Evolutionary conservation across 1,284 basidiomycete species (phyloP), one percentile per base, ranked within the genome.

Genomic region (Dichomitus squalens): DNA sequence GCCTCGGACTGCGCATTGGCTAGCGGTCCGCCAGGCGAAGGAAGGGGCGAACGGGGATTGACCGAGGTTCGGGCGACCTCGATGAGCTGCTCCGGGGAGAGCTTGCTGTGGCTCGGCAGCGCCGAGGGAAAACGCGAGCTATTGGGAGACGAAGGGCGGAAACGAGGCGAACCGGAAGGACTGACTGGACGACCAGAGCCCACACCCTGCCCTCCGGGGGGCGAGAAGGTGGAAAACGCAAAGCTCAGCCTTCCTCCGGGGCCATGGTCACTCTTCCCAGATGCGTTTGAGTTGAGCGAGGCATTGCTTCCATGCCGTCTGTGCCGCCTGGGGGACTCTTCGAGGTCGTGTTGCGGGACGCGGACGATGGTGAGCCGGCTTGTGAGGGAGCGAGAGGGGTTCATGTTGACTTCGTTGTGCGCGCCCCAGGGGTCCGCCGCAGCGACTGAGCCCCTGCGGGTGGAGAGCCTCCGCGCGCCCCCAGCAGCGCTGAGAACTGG

Each of bases 341-440:
- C 66, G 49, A 69, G 62, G 23, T 70, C 66, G 54, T 43, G 71
- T 55, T 60, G 75, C 39, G 74, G 74, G 46, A 90, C 84, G 54
- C 86, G 85, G 40, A 91, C 85, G 72, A 92, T 90, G 50, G 88
- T 90, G 43, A 92, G 78, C 3, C 77, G 84, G 69, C 85, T 88
- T 31, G 83, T 82, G 0, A 83, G 80, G 2, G 81, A 75, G 59
- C 85, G 73, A 51, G 75, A 73, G 5, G 83, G 80, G 68, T 84
- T 78, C 57, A 78, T 68, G 68, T 85, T 85, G 44, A 83, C 66
- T 7, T 73, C 66, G 11, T 78, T 67, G 65, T 86, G 81, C 6
- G 75, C 71, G 43, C 81, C 87, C 66, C 76, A 85, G 0, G 89
- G 89, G 68, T 92, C 89, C 1, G 79, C 72, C 0, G 90, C 89